Conservation (phyloP, 2,329 filamentous ascomycete species). For the Grosmannia penicillata region DNA sequence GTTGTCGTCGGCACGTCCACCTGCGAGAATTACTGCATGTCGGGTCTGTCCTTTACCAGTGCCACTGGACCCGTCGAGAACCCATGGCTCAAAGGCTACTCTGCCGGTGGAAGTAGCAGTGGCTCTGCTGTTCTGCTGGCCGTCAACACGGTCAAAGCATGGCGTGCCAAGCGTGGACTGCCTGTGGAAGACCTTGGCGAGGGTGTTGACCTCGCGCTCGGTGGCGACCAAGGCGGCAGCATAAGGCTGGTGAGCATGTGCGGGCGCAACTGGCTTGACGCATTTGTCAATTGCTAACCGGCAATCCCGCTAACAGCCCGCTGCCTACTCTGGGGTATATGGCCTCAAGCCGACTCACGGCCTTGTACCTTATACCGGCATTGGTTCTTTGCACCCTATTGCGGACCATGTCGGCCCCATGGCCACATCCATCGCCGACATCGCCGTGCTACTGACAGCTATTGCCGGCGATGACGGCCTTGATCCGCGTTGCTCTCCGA, state of each 20-base stretch:
- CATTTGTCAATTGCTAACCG: too few species aligned
- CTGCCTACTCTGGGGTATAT: constrained; percentile 24
- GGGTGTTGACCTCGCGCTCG: constrained; percentile 17
- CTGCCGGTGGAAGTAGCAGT: constrained; percentile 62
- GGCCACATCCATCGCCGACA: constrained; percentile 24
- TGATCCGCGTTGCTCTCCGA: constrained; percentile 26
- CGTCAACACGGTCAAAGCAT: constrained; percentile 8
- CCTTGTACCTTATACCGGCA: constrained; percentile 33
- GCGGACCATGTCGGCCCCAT: constrained; percentile 32
- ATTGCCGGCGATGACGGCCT: constrained; percentile 33
- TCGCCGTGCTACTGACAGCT: constrained; percentile 22
- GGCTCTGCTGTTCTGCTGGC: constrained; percentile 39
- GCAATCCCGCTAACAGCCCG: constrained; percentile 16
- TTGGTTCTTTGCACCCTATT: constrained; percentile 22
- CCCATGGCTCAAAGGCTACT: constrained; percentile 58
- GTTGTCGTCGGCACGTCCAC: constrained; percentile 59
- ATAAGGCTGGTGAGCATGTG: constrained; percentile 48
- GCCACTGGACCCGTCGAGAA: constrained; percentile 62
- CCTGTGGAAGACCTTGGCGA: constrained; percentile 28
- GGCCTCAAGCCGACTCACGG: constrained; percentile 33
- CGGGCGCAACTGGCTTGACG: too few species aligned
- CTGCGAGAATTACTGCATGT: constrained; percentile 54
- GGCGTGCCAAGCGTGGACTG: constrained; percentile 37
- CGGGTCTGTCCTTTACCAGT: constrained; percentile 41
- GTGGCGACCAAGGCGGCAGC: constrained; percentile 59